Evolutionary conservation across 2,329 filamentous ascomycete genomes (phyloP), one percentile per base, ranked within the genome.

Genomic region (Mariannaea elegans): DNA sequence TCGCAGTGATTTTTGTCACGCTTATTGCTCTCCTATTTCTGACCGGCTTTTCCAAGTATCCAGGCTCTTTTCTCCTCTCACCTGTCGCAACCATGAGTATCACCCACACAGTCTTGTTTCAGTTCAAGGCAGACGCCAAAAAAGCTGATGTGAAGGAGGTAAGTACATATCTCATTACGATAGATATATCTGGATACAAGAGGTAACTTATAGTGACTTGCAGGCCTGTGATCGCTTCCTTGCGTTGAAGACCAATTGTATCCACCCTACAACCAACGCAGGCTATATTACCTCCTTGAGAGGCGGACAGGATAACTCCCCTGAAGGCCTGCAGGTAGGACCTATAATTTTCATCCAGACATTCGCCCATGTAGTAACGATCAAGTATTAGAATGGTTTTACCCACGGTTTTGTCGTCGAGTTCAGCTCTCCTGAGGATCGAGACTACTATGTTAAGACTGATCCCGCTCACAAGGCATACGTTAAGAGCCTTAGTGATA

Each of bases 381-480:
- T 7, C 12, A 21, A 19, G 32, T 13, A 12, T 9, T 59, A 87
- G 88, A 80, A 82, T 47, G 89, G 84, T 1, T 84, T 89, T 49
- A 88, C 88, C 0, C 90, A 93, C 71, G 87, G 81, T 0, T 93
- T 93, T 63, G 82, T 93, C 2, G 81, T 84, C 19, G 85, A 91
- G 66, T 93, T 93, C 59, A 81, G 83, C 9, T 88, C 73, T 19
- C 78, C 79, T 16, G 82, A 85, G 62, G 90, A 93, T 70, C 79
- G 89, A 45, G 82, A 87, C 61, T 92, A 91, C 68, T 93, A 93
- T 71, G 75, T 90, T 7, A 74, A 84, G 50, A 76, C 86, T 27
- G 90, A 93, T 66, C 87, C 88, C 1, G 83, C 76, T 8, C 90
- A 93, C 71, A 75, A 80, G 32, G 83, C 74, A 0, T 92, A 91